Evolutionary conservation across 768 basidiomycete species (phyloP).

Genomic region (Tulasnella sp.): DNA sequence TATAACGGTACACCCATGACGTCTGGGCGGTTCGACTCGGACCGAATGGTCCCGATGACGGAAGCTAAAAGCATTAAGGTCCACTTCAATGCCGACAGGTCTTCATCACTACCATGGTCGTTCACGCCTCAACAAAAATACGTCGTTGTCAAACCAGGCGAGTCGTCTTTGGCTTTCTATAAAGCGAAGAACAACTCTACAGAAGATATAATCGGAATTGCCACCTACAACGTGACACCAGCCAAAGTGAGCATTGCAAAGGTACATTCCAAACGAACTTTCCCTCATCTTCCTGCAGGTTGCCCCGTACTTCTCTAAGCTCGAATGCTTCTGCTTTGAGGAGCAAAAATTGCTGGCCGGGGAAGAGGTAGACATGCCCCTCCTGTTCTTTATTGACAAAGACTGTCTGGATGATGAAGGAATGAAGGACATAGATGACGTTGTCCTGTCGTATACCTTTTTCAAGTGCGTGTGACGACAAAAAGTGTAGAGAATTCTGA

Average conservation of each 20-base stretch:
- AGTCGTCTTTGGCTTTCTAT: conserved; percentile 95
- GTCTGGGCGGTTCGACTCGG: conserved; percentile 77
- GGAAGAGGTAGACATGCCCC: conserved; percentile 97
- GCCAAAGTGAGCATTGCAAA: conserved; percentile 62
- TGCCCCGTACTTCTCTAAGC: conserved; percentile 98
- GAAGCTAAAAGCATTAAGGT: conserved; percentile 77
- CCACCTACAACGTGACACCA: conserved; percentile 99
- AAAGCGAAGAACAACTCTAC: conserved; percentile 81
- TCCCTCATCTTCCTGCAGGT: conserved; percentile 51
- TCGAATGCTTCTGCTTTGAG: conserved; percentile 99
- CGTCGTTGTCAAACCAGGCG: conserved; percentile 88
- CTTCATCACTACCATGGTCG: conserved; percentile 86
- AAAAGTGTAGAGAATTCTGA: neutral
- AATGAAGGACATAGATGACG: conserved; percentile 80
- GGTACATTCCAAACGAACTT: neutral
- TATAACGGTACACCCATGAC: conserved; percentile 93
- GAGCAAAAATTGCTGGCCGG: conserved; percentile 92
- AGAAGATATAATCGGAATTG: conserved; percentile 93
- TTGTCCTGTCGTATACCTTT: conserved; percentile 96
- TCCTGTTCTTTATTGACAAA: conserved; percentile 98
- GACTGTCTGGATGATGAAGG: conserved; percentile 91
- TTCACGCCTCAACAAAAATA: conserved; percentile 89
- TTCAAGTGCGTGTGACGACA: conserved; percentile 61
- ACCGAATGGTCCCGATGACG: conserved; percentile 74
- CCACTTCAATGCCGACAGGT: conserved; percentile 90